Evolutionary conservation across 1,284 basidiomycete species (phyloP).

Genomic region (Rhodotorula glutinis): DNA sequence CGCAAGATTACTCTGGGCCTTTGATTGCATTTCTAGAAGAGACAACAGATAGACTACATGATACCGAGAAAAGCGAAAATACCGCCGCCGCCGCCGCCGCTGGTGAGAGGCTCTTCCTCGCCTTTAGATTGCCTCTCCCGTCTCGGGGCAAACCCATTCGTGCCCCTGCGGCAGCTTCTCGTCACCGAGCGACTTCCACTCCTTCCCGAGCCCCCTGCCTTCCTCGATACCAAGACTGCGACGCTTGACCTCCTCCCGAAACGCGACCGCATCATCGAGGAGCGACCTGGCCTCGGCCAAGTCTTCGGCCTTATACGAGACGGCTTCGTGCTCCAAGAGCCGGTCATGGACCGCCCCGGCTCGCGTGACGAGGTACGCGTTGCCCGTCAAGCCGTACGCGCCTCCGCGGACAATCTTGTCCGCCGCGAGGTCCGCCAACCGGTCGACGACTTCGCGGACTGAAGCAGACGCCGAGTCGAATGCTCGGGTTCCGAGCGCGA

Average conservation of each 20-base stretch:
- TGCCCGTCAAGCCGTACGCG: slow-evolving; percentile 24
- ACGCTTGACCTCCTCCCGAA: background rate
- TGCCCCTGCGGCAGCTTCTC: slow-evolving; percentile 1
- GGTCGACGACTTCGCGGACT: background rate
- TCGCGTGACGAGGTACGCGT: slow-evolving; percentile 20
- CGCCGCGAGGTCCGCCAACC: background rate
- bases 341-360: background rate
- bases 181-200: slow-evolving; percentile 1
- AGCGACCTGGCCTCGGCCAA: background rate
- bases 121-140: slow-evolving; percentile 5
- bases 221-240: background rate
- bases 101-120: background rate
- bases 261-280: background rate
- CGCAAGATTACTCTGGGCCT: no score
- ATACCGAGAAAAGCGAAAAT: no score
- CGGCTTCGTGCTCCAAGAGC: background rate
- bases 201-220: background rate
- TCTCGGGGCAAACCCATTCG: slow-evolving; percentile 11
- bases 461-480: background rate
- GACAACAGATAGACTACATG: no score
- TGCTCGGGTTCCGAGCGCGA: background rate
- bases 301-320: background rate
- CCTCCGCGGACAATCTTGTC: slow-evolving; percentile 20
- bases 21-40: no score
- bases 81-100: no score